phyloP scores from a whole-genome alignment of 164 flowering plant species.

The Aristolochia contorta region DNA sequence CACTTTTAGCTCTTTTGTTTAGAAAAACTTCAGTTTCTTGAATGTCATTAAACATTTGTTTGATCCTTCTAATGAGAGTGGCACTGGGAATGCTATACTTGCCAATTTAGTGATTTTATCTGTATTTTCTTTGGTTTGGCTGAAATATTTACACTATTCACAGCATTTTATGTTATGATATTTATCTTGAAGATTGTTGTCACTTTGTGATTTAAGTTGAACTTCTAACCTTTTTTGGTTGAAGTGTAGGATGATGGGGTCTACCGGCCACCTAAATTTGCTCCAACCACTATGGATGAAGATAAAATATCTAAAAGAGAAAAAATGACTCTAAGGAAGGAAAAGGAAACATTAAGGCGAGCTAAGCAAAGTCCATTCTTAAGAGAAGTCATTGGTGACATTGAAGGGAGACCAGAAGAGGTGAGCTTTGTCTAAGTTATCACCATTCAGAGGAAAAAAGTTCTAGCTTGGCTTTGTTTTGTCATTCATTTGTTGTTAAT shows the following conservation, averaged over 20 bases:
- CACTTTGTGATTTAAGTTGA: background rate
- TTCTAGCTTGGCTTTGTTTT: background rate
- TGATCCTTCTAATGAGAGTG: no score
- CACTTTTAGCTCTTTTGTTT: no score
- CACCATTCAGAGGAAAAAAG: background rate
- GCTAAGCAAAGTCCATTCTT: slow-evolving; percentile 43
- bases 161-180: no score
- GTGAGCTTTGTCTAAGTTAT: slow-evolving; percentile 25
- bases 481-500: no score
- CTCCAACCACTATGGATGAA: slow-evolving; percentile 71
- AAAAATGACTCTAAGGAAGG: slow-evolving; percentile 54
- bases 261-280: slow-evolving; percentile 72
- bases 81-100: no score
- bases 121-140: no score
- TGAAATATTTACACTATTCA: no score
- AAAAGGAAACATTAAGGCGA: slow-evolving; percentile 31
- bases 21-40: no score
- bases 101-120: no score
- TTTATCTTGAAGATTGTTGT: no score
- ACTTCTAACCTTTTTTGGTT: background rate
- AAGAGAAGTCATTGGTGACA: slow-evolving; percentile 50
- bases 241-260: slow-evolving; percentile 41
- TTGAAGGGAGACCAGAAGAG: slow-evolving; percentile 91
- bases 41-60: no score
- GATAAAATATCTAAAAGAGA: slow-evolving; percentile 60